A percentile compares a stretch with the other conserved stretches of the same genome.
Evolutionary conservation across 352 stramenopile species (phyloP).

Genomic region (Phytophthora pisi): DNA sequence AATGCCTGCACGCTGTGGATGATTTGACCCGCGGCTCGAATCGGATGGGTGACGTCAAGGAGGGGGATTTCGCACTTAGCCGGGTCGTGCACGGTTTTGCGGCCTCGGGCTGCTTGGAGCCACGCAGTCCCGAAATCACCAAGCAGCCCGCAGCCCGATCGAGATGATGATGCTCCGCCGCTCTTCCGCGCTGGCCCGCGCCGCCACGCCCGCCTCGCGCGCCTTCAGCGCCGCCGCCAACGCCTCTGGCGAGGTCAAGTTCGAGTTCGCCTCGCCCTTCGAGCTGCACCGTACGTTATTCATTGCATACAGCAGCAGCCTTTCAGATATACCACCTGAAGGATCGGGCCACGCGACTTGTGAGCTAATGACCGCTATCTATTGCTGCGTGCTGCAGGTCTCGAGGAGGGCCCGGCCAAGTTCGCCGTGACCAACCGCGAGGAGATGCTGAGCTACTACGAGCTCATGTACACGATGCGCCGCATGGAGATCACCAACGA

Average conservation of each 20-base stretch:
- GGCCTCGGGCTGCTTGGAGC: conserved; percentile 21
- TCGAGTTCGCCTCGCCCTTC: conserved; percentile 73
- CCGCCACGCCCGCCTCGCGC: conserved; percentile 39
- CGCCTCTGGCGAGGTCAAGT: conserved; percentile 65
- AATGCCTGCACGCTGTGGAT: conserved; percentile 16
- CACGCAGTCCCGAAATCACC: conserved; percentile 37
- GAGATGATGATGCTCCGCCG: conserved; percentile 71
- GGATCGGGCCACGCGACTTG: not conserved
- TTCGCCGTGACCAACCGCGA: conserved; percentile 92
- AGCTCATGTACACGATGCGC: conserved; percentile 99
- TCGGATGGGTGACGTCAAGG: conserved; percentile 30
- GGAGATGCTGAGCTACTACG: conserved; percentile 97
- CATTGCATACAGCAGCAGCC: too few species aligned
- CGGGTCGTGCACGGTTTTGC: conserved; percentile 21
- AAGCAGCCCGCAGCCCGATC: conserved; percentile 15
- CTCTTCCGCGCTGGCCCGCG: conserved; percentile 51
- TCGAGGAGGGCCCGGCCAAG: conserved; percentile 71
- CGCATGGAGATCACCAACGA: conserved; percentile 99
- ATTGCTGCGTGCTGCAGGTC: conserved; percentile 36
- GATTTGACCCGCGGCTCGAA: conserved; percentile 19
- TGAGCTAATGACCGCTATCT: not conserved
- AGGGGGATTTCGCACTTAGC: conserved; percentile 32
- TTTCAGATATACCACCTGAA: too few species aligned
- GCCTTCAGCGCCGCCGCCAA: conserved; percentile 67
- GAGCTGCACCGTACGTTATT: conserved; percentile 72